Evolutionary conservation across 805 yeast species (phyloP).

Genomic region (Saccharomycopsis fibuligera): DNA sequence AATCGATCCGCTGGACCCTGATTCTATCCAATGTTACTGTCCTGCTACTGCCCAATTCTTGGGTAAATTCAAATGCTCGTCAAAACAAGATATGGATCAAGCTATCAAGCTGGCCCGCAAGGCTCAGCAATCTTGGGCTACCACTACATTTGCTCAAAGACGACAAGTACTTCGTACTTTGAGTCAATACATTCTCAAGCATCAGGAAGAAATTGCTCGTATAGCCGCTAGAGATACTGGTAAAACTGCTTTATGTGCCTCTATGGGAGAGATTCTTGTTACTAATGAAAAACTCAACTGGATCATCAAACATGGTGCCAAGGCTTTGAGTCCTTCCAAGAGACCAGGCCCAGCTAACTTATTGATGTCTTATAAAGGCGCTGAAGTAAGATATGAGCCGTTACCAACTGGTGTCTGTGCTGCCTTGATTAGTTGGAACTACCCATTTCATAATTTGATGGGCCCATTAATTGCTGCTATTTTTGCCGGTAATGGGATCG

Average conservation of each 20-base stretch:
- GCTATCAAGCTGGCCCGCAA: slow-evolving; percentile 45
- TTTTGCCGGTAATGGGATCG: slow-evolving; percentile 86
- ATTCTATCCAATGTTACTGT: slow-evolving; percentile 74
- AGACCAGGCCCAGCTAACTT: slow-evolving; percentile 86
- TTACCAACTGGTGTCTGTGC: slow-evolving; percentile 68
- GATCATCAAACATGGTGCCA: slow-evolving; percentile 80
- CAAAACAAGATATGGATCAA: slow-evolving; percentile 64
- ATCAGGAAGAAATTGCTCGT: slow-evolving; percentile 83
- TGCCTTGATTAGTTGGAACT: slow-evolving; percentile 94
- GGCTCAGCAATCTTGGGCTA: slow-evolving; percentile 49
- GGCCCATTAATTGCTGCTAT: slow-evolving; percentile 89
- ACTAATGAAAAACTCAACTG: slow-evolving; percentile 90
- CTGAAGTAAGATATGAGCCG: slow-evolving; percentile 92
- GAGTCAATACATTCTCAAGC: slow-evolving; percentile 60
- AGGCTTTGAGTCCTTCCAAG: slow-evolving; percentile 57
- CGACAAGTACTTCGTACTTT: slow-evolving; percentile 67
- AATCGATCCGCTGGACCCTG: slow-evolving; percentile 54
- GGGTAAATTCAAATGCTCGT: slow-evolving; percentile 62
- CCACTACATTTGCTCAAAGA: slow-evolving; percentile 57
- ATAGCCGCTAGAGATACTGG: slow-evolving; percentile 97
- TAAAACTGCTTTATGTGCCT: slow-evolving; percentile 91
- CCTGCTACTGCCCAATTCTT: slow-evolving; percentile 93
- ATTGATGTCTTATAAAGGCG: slow-evolving; percentile 84
- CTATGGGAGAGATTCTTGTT: slow-evolving; percentile 93
- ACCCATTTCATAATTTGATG: slow-evolving; percentile 89